Conservation (phyloP, 768 basidiomycete species). For the Ramaria sp. region DNA sequence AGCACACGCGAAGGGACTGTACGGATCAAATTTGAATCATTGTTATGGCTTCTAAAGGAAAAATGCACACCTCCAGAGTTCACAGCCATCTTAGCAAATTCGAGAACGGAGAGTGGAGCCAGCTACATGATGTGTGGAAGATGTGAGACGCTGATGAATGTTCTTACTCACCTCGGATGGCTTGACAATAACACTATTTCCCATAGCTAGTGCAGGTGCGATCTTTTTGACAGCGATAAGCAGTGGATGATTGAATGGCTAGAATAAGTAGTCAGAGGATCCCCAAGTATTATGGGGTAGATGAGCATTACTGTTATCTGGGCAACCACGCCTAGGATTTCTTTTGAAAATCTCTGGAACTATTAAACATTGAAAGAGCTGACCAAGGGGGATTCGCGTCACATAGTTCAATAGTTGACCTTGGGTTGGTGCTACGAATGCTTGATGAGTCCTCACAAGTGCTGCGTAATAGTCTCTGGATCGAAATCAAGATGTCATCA, state of each 20-base stretch:
- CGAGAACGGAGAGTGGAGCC: conserved; percentile 70
- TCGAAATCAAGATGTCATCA: background rate
- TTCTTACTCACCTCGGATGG: conserved; percentile 52
- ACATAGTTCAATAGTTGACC: conserved; percentile 74
- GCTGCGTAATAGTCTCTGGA: conserved; percentile 69
- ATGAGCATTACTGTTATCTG: conserved; percentile 57
- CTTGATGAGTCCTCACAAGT: conserved; percentile 57
- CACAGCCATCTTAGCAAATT: conserved; percentile 55
- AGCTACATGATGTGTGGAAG: conserved; percentile 29
- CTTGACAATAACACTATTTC: conserved; percentile 75
- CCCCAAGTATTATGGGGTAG: background rate
- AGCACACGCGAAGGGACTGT: conserved; percentile 71
- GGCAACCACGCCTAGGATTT: conserved; percentile 55
- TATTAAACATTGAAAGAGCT: background rate
- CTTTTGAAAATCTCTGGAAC: background rate
- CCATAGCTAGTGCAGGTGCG: conserved; percentile 74
- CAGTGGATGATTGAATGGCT: conserved; percentile 89
- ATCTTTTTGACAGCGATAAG: conserved; percentile 85
- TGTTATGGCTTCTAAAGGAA: background rate
- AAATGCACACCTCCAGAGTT: conserved; percentile 50
- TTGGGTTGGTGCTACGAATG: conserved; percentile 65
- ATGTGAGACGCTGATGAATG: conserved; percentile 2
- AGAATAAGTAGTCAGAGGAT: conserved; percentile 1
- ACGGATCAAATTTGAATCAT: background rate
- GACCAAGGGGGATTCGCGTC: conserved; percentile 57